Evolutionary conservation across 129 eudicot genomes (phyloP), one percentile per base, ranked within the genome.

Genomic region (Pseudognaphalium luteoalbum): DNA sequence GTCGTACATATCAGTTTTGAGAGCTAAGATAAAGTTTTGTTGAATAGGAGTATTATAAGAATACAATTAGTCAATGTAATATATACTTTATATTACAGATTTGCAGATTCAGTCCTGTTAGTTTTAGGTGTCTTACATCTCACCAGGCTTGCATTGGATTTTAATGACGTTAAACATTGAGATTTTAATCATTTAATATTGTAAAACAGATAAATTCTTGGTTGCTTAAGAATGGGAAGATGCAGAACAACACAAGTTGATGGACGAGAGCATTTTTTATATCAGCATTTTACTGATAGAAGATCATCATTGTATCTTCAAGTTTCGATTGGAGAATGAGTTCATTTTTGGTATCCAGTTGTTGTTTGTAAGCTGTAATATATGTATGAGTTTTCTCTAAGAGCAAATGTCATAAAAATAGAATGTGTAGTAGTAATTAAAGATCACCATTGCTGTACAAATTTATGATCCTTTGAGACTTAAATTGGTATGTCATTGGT

Each of bases 241-340:
- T 19, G 66, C 3, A 47, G 72, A 30, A 11, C 52, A 44, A 16
- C 17, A 10, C 16, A 47, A 47, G 66, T 33, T 29, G 71, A 15
- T 32, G 58, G 70, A 39, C 7, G 1, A 25, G 41, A 74, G 39
- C 34, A 20, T 59, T 11, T 57, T 68, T 77, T 67, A 3, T 58
- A 58, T 58, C 21, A 28, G 69, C 70, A 28, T 58, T 28, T 69
- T 29, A 69, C 62, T 7, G 51, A 41, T 34, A 41, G 28, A 28
- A 57, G 81, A 29, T 70, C 75, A 25, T 65, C 68, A 44, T n/a
- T 62, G 70, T 61, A 61, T 62, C 73, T 66, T 68, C 74, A 41
- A 59, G 50, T 69, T 68, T 41, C 61, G 62, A n/a, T 62, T 15
- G 51, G 81, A 39, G 60, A 70, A 58, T 57, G 35, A 77, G 57